Evolutionary conservation across 1,284 basidiomycete genomes (phyloP).

Genomic region (Psilocybe mexicana): DNA sequence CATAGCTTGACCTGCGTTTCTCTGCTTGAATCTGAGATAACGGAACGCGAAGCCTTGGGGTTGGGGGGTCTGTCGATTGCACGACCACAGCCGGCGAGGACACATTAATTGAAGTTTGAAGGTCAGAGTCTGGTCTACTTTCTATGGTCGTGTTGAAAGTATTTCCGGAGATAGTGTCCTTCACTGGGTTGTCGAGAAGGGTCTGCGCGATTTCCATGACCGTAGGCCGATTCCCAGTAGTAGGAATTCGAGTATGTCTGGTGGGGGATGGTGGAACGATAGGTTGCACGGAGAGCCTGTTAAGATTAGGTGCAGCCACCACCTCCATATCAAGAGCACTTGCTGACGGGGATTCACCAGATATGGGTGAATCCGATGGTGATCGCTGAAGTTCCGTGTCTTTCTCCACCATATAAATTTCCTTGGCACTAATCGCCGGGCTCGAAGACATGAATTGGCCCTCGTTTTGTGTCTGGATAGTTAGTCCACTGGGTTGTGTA

Average conservation of each 20-base stretch:
- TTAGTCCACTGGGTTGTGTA: neutral
- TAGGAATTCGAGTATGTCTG: constrained; percentile 57
- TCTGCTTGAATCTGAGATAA: constrained; percentile 35
- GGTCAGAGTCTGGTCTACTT: neutral
- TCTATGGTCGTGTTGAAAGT: neutral
- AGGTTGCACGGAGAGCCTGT: neutral
- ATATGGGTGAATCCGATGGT: neutral
- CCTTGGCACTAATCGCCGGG: too few relatives aligned
- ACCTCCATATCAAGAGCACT: neutral
- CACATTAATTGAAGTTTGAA: neutral
- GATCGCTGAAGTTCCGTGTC: neutral
- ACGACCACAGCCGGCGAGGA: neutral
- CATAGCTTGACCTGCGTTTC: constrained; percentile 64
- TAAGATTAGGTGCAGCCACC: neutral
- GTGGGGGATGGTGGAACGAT: constrained; percentile 17
- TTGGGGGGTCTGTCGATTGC: neutral
- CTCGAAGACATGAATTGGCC: too few relatives aligned
- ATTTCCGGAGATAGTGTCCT: neutral
- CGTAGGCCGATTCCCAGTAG: constrained; percentile 65
- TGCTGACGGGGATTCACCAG: neutral
- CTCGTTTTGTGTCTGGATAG: neutral
- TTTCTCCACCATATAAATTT: neutral
- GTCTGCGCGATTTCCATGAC: constrained; percentile 78
- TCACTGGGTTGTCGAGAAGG: constrained; percentile 40
- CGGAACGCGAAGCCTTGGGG: constrained; percentile 10